phyloP scores from a whole-genome alignment of 192 early-diverging fungal species.

The Backusella tuberculispora region DNA sequence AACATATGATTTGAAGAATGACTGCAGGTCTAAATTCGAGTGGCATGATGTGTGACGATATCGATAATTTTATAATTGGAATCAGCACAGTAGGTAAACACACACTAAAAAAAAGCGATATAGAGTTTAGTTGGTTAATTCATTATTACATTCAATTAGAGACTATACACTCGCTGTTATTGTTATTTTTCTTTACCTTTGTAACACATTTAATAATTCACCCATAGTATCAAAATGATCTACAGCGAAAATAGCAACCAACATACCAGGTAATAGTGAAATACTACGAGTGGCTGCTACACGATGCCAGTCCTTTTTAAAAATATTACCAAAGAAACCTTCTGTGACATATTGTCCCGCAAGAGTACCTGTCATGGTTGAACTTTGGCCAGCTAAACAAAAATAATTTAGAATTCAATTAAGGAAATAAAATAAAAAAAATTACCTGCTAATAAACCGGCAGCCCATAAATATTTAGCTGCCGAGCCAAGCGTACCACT shows the following conservation, averaged over 20 bases:
- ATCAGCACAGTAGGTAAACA: conserved; percentile 29
- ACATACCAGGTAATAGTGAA: conserved; percentile 65
- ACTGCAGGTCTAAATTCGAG: conserved; percentile 19
- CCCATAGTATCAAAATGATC: conserved; percentile 67
- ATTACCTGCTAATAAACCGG: conserved; percentile 67
- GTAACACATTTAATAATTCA: conserved; percentile 71
- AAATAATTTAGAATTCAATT: background rate
- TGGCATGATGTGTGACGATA: conserved; percentile 5
- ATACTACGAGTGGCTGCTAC: conserved; percentile 62
- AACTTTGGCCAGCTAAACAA: conserved; percentile 72
- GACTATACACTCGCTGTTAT: background rate
- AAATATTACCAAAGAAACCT: conserved; percentile 73
- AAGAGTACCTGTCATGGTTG: conserved; percentile 90
- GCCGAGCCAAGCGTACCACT: conserved; percentile 61
- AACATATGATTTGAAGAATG: conserved; percentile 11
- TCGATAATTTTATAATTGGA: conserved; percentile 29
- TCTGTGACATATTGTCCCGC: conserved; percentile 89
- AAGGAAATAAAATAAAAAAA: background rate
- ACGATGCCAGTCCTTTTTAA: conserved; percentile 63
- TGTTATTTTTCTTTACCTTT: conserved; percentile 45
- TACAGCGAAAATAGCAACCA: conserved; percentile 63
- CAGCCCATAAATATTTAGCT: conserved; percentile 77
- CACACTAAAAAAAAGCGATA: background rate
- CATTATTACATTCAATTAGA: background rate
- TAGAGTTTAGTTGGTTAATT: background rate